Evolutionary conservation across 768 basidiomycete genomes (phyloP).

Genomic region (Grammothele lineata): DNA sequence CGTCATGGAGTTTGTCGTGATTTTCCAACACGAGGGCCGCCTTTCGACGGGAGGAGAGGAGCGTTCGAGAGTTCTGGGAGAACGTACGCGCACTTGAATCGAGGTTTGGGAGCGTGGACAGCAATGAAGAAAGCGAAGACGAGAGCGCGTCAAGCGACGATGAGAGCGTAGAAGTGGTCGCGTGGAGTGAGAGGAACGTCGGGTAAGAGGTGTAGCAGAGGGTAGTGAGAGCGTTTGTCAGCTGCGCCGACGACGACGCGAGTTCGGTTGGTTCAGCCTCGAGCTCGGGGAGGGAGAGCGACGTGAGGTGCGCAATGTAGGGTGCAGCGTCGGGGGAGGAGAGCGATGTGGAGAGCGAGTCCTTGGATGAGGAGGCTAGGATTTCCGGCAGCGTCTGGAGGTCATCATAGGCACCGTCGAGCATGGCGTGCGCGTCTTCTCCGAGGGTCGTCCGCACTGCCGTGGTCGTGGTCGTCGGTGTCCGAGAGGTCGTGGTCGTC

Average conservation of each 20-base stretch:
- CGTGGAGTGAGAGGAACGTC: conserved; percentile 86
- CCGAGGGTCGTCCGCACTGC: too few species aligned
- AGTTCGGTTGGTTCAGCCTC: conserved; percentile 70
- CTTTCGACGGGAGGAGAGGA: conserved; percentile 71
- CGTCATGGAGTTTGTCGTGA: conserved; percentile 87
- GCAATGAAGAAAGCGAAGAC: conserved; percentile 63
- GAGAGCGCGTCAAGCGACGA: conserved; percentile 73
- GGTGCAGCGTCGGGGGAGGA: conserved; percentile 23
- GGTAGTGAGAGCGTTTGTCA: conserved; percentile 85
- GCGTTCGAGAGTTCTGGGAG: conserved; percentile 63
- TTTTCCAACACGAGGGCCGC: conserved; percentile 88
- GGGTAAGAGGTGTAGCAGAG: conserved; percentile 89
- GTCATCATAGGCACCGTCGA: conserved; percentile 7
- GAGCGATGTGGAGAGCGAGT: conserved; percentile 14
- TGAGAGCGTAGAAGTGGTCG: conserved; percentile 69
- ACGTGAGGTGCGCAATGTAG: conserved; percentile 66
- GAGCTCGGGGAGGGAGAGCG: conserved; percentile 64
- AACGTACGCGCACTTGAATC: conserved; percentile 72
- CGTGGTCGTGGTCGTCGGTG: too few species aligned
- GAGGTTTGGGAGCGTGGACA: conserved; percentile 71
- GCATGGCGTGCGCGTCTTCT: too few species aligned
- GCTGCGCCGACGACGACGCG: conserved; percentile 78
- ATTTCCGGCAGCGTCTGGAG: conserved; percentile 18
- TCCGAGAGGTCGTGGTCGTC: too few species aligned
- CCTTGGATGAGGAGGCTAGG: conserved; percentile 15